These are phyloP conservation scores for Mycena filopes DNA, from an alignment of 768 basidiomycete species.

Conservation along the genomic window DNA sequence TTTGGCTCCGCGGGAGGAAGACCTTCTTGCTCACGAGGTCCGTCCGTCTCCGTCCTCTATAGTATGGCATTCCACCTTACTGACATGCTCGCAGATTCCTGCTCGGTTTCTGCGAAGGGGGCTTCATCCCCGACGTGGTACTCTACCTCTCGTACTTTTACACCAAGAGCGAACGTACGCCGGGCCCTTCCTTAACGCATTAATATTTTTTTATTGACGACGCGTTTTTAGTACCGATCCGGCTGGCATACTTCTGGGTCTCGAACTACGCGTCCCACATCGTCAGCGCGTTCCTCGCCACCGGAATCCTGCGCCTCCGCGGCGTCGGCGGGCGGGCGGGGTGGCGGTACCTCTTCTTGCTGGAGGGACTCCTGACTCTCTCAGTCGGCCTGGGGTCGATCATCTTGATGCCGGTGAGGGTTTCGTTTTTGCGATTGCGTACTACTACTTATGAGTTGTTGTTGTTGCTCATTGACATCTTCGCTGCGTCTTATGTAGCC, in stretches of 20 bases:
- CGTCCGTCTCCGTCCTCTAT: too few relatives aligned
- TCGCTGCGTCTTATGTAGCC: too few relatives aligned
- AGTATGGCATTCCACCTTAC: not conserved
- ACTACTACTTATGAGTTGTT: too few relatives aligned
- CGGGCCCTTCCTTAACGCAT: not conserved
- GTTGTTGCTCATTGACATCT: too few relatives aligned
- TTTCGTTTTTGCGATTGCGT: too few relatives aligned
- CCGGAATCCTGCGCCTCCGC: conserved; percentile 66
- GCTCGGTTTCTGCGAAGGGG: conserved; percentile 53
- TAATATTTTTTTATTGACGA: not conserved
- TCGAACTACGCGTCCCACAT: conserved; percentile 67
- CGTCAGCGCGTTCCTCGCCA: conserved; percentile 70
- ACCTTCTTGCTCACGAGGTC: conserved; percentile 67
- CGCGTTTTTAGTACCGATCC: conserved; percentile 59
- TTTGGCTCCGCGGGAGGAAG: conserved; percentile 62
- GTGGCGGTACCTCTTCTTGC: conserved; percentile 69
- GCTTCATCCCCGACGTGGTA: conserved; percentile 71
- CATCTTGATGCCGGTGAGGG: conserved; percentile 44
- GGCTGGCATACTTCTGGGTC: conserved; percentile 78
- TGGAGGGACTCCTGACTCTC: conserved; percentile 37
- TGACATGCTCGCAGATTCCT: conserved; percentile 52
- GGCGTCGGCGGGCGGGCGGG: conserved; percentile 64
- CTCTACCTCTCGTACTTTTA: conserved; percentile 76
- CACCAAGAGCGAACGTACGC: conserved; percentile 63
- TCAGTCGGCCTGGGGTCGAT: conserved; percentile 12